Conservation (phyloP, 2,329 filamentous ascomycete species). For the Decorospora gaudefroyi region DNA sequence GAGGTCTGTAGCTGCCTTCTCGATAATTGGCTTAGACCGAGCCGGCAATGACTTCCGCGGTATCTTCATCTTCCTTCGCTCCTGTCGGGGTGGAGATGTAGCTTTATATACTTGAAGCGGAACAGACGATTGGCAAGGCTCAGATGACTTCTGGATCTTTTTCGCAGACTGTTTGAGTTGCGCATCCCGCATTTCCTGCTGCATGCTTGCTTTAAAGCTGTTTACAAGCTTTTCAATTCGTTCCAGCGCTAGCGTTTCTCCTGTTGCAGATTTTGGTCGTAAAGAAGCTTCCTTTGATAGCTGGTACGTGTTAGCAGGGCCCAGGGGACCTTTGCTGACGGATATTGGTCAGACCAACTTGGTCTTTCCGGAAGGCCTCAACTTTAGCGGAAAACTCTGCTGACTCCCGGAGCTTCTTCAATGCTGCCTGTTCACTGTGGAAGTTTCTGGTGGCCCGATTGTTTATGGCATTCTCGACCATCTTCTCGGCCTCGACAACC, state of each 20-base stretch:
- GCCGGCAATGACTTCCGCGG: no score
- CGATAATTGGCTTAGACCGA: no score
- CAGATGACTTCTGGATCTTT: not conserved
- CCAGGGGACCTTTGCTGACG: not conserved
- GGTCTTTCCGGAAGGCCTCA: not conserved
- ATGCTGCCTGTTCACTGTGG: not conserved
- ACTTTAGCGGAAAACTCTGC: not conserved
- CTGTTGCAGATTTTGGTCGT: not conserved
- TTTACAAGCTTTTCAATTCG: not conserved
- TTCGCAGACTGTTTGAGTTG: not conserved
- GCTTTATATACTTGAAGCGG: no score
- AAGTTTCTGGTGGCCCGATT: not conserved
- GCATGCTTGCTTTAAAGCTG: not conserved
- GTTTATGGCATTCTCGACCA: not conserved
- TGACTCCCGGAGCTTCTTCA: not conserved
- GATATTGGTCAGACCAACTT: not conserved
- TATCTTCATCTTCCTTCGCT: no score
- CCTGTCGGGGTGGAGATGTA: no score
- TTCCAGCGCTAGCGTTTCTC: not conserved
- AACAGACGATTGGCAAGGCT: no score
- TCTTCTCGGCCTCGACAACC: not conserved
- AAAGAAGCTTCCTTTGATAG: not conserved
- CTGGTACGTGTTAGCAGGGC: not conserved
- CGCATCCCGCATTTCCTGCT: no score
- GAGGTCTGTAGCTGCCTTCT: no score